phyloP scores from a whole-genome alignment of 192 early-diverging fungal species.

The Coemansia sp. region DNA sequence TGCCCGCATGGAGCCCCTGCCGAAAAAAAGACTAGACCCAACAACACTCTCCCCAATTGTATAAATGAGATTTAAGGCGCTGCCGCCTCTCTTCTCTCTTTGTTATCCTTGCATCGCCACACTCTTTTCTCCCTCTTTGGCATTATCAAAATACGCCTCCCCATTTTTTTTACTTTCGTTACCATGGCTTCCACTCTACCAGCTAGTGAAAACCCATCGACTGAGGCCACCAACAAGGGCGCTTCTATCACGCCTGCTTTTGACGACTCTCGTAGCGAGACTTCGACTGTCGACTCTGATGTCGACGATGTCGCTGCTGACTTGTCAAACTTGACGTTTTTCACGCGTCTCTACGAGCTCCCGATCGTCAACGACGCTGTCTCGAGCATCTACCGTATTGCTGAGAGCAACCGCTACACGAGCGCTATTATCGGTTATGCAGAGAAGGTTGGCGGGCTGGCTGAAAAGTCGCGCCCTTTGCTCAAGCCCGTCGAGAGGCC shows the following conservation, averaged over 20 bases:
- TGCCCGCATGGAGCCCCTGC: conserved; percentile 2
- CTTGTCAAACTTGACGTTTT: conserved; percentile 38
- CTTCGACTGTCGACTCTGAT: conserved; percentile 57
- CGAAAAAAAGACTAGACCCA: neutral
- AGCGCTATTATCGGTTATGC: conserved; percentile 45
- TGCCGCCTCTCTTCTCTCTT: neutral
- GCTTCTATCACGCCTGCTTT: conserved; percentile 26
- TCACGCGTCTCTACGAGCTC: conserved; percentile 58
- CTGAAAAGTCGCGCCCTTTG: conserved; percentile 45
- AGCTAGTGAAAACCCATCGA: conserved; percentile 13
- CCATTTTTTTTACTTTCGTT: neutral
- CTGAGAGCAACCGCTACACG: conserved; percentile 53
- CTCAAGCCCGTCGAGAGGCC: conserved; percentile 58
- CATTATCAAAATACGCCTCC: neutral
- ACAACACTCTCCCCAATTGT: neutral
- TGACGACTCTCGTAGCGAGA: conserved; percentile 59
- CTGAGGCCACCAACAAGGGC: conserved; percentile 36
- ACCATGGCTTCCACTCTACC: conserved; percentile 22
- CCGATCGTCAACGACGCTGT: conserved; percentile 61
- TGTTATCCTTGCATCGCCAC: conserved; percentile 19
- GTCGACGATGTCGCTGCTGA: conserved; percentile 36
- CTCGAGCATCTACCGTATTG: conserved; percentile 52
- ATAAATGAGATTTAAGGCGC: neutral
- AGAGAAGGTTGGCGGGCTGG: conserved; percentile 45
- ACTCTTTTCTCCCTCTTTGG: conserved; percentile 13